Evolutionary conservation across 768 basidiomycete species (phyloP).

Genomic region (Thelephora aurantiotincta): DNA sequence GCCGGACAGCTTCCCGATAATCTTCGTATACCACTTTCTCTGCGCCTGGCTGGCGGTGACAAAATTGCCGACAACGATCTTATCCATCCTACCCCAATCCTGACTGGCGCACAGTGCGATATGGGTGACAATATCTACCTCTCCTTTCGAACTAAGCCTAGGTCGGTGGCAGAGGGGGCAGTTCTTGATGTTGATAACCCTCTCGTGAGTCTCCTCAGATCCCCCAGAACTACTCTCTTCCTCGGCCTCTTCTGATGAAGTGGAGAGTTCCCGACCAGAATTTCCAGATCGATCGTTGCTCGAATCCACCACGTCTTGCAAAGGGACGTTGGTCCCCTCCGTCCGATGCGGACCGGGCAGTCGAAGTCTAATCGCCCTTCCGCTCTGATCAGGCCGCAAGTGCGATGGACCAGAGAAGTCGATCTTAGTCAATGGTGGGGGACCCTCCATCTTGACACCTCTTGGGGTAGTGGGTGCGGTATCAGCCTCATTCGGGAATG

Average conservation of each 20-base stretch:
- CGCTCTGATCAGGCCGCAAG: slow-evolving; percentile 2
- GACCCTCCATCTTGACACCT: slow-evolving; percentile 26
- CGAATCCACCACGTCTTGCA: slow-evolving; percentile 13
- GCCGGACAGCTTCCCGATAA: slow-evolving; percentile 72
- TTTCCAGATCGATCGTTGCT: slow-evolving; percentile 13
- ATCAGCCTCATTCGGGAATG: slow-evolving; percentile 30
- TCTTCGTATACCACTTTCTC: slow-evolving; percentile 91
- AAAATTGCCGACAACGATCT: slow-evolving; percentile 87
- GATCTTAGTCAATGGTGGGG: slow-evolving; percentile 31
- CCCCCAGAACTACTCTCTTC: slow-evolving; percentile 4
- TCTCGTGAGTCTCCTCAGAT: slow-evolving; percentile 39
- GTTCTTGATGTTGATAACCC: slow-evolving; percentile 89
- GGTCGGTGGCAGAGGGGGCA: slow-evolving; percentile 92
- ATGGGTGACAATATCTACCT: slow-evolving; percentile 92
- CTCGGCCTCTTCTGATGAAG: slow-evolving; percentile 28
- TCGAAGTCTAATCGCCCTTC: slow-evolving; percentile 6
- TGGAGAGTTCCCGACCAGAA: slow-evolving; percentile 19
- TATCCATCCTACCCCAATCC: slow-evolving; percentile 83
- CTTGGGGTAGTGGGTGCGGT: slow-evolving; percentile 35
- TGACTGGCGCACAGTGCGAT: slow-evolving; percentile 90
- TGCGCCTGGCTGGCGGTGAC: slow-evolving; percentile 93
- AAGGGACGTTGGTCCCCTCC: slow-evolving; percentile 32
- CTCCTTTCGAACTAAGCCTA: slow-evolving; percentile 71
- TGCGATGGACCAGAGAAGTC: slow-evolving; percentile 39
- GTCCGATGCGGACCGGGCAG: slow-evolving; percentile 20